Conservation (phyloP, 345 rosid species). For the Hypericum androsaemum region DNA sequence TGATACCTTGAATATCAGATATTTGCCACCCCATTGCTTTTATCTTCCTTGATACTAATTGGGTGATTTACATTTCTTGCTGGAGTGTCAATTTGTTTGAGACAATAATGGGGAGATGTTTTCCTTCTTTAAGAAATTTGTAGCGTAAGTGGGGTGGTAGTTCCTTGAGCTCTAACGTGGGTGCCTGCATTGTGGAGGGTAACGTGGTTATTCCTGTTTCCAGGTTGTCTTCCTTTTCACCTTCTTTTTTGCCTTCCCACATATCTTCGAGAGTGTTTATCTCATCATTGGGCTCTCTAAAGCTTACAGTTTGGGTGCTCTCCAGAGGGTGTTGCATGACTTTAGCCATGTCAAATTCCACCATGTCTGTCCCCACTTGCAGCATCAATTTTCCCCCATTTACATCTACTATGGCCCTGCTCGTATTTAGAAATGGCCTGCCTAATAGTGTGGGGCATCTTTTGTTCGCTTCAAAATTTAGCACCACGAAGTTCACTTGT, state of each 20-base stretch:
- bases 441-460: too few species aligned
- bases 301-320: neutral
- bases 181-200: neutral
- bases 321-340: neutral
- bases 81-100: neutral
- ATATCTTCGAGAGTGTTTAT: neutral
- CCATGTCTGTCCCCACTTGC: neutral
- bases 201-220: neutral
- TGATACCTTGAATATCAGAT: neutral
- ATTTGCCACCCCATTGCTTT: neutral
- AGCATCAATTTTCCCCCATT: neutral
- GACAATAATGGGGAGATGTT: neutral
- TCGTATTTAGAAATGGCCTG: neutral
- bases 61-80: neutral
- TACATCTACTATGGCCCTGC: neutral
- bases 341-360: neutral
- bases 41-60: too few species aligned
- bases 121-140: neutral
- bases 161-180: neutral
- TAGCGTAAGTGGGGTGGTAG: neutral
- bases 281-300: neutral
- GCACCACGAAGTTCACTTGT: too few species aligned
- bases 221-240: neutral
- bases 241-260: neutral
- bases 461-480: too few species aligned